Evolutionary conservation across 75 land plant species (phyloP), one percentile per base, ranked within the genome.

Genomic region (Ceratopteris richardii): DNA sequence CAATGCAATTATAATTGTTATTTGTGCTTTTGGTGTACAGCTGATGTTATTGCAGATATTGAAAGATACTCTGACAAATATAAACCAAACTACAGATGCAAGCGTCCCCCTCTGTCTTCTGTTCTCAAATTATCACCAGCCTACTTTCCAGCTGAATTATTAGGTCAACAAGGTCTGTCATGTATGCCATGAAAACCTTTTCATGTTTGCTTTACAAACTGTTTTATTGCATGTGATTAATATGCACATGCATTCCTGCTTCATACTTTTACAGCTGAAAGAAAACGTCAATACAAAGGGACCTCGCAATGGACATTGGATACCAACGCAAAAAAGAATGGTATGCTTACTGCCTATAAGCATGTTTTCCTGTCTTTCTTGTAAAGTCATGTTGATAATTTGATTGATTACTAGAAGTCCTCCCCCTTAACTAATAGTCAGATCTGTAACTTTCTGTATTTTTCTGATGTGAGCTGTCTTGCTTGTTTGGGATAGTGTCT

Each of bases 41-140:
- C 41, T 31, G 76, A 72, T 20, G 58, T 73, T 20, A 65, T 51
- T 29, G 76, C 76, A 42, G 76, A 73, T 36, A 73, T 73, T 46
- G 76, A 73, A 21, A 73, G 76, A 13, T 73, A 73, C 47, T 73
- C 76, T 20, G 76, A 73, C 40, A 55, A 61, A 30, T 73, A 73
- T 29, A 69, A 69, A 41, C 57, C 44, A 54, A 73, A 67, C 46
- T 42, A 21, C 39, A 42, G 55, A 50, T 27, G 57, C 25, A 62
- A 67, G 37, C 76, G 76, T 29, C 72, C 71, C 19, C 66, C 76
- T 29, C 50, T 73, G 39, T 61, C 54, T 27, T 73, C 76, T 54
- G 72, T 73, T 44, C 66, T 73, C 13, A 73, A 67, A 36, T 56
- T 73, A 23, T 54, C 71, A 17, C 33, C 61, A 43, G 76, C 76